A percentile compares a stretch with the other conserved stretches of the same genome.
Evolutionary conservation across 164 flowering plant species (phyloP).

Genomic region (Hamamelis virginiana): DNA sequence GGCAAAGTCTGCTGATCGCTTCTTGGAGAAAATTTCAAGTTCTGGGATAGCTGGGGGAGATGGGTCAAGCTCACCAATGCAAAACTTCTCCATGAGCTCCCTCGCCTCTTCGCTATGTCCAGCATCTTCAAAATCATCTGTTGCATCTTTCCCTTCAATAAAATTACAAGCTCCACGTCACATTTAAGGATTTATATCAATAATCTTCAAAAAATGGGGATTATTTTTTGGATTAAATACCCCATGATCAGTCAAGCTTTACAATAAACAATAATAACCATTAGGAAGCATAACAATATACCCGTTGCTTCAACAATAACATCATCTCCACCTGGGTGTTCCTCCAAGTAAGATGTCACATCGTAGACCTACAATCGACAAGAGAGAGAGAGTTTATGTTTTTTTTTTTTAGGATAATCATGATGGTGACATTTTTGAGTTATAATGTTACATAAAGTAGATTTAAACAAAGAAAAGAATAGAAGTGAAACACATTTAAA

Average conservation of each 20-base stretch:
- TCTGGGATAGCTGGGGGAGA: slow-evolving; percentile 45
- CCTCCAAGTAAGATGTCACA: slow-evolving; percentile 79
- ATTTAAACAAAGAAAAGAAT: too few species aligned
- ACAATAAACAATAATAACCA: neutral
- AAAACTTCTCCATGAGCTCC: slow-evolving; percentile 63
- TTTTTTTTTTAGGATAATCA: too few species aligned
- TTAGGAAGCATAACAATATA: slow-evolving; percentile 17
- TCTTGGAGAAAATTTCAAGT: slow-evolving; percentile 36
- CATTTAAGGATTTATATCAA: neutral
- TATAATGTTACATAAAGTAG: too few species aligned
- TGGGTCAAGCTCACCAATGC: slow-evolving; percentile 86
- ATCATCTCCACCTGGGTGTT: slow-evolving; percentile 97
- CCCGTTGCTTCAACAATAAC: slow-evolving; percentile 71
- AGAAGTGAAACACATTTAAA: too few species aligned
- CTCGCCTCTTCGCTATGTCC: slow-evolving; percentile 85
- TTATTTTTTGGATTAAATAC: neutral
- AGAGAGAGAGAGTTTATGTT: neutral
- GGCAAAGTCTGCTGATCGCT: slow-evolving; percentile 19
- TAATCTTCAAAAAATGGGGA: neutral
- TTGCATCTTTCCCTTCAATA: slow-evolving; percentile 77
- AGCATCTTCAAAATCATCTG: slow-evolving; percentile 90
- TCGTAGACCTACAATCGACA: slow-evolving; percentile 67
- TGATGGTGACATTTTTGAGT: too few species aligned
- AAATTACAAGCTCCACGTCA: neutral
- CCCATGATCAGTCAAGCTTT: neutral